Evolutionary conservation across 2,329 filamentous ascomycete species (phyloP).

Genomic region (Graphium sp.): DNA sequence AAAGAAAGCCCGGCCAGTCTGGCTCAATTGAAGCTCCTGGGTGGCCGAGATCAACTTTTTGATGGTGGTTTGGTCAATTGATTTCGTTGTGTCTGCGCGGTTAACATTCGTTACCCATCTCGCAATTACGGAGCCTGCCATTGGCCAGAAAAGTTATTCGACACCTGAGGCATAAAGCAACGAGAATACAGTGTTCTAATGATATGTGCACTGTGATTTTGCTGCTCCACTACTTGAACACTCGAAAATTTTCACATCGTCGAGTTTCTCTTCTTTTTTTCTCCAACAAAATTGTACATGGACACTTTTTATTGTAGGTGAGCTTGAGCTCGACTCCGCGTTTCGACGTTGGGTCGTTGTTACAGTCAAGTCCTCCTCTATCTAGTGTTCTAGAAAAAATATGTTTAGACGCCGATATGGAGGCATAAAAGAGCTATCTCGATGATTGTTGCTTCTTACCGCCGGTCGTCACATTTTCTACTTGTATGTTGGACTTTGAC

Average conservation of each 20-base stretch:
- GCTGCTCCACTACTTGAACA: conserved; percentile 6
- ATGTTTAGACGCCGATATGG: conserved; percentile 48
- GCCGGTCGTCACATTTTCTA: conserved; percentile 48
- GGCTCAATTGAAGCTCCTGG: no score
- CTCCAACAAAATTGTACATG: conserved; percentile 43
- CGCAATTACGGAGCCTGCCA: background rate
- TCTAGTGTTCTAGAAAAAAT: conserved; percentile 49
- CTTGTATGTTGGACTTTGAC: background rate
- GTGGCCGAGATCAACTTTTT: no score
- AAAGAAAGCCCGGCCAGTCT: background rate
- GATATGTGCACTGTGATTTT: no score
- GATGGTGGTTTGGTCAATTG: no score
- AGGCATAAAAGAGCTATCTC: conserved; percentile 50
- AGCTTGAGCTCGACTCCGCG: conserved; percentile 33
- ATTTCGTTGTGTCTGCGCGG: no score
- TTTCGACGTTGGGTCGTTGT: no score
- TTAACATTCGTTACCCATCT: no score
- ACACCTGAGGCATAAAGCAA: no score
- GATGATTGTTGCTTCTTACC: conserved; percentile 53
- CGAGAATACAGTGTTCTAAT: background rate
- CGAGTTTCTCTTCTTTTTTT: conserved; percentile 19
- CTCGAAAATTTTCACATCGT: conserved; percentile 6
- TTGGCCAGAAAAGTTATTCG: conserved; percentile 5
- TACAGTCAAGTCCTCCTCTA: conserved; percentile 53
- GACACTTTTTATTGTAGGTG: conserved; percentile 58